A percentile compares a stretch with the other conserved stretches of the same genome.
Evolutionary conservation across 257 asterid species (phyloP).

Genomic region (Ilex aquifolium): DNA sequence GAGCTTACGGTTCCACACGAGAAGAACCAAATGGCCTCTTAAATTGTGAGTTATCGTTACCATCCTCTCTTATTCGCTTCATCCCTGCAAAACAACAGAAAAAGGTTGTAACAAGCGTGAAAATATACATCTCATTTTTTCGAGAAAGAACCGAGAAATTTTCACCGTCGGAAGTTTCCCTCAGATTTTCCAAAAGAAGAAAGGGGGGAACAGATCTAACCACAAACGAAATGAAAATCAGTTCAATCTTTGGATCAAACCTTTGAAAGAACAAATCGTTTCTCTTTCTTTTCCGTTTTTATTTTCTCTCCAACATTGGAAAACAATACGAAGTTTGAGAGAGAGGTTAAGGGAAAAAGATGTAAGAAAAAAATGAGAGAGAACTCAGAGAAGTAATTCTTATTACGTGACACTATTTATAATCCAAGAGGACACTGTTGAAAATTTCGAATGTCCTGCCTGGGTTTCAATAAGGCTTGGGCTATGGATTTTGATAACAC

Average conservation of each 20-base stretch:
- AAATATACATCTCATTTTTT: not conserved
- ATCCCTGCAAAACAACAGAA: constrained; percentile 35
- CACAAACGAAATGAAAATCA: constrained; percentile 4
- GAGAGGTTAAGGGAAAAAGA: constrained; percentile 6
- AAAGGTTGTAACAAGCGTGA: not conserved
- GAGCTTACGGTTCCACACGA: constrained; percentile 82
- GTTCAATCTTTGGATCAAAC: constrained; percentile 31
- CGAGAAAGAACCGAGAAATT: constrained; percentile 14
- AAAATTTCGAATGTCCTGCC: too few relatives aligned
- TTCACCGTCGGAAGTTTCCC: constrained; percentile 36
- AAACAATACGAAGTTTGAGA: constrained; percentile 16
- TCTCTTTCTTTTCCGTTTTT: constrained; percentile 4
- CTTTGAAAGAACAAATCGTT: constrained; percentile 11
- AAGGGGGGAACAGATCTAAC: constrained; percentile 54
- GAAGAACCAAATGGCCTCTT: constrained; percentile 75
- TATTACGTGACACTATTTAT: too few relatives aligned
- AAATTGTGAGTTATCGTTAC: constrained; percentile 55
- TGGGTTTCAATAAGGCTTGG: too few relatives aligned
- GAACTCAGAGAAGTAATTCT: too few relatives aligned
- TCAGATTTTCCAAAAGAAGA: constrained; percentile 18
- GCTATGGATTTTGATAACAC: too few relatives aligned
- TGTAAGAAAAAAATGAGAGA: constrained; percentile 5
- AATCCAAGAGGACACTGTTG: too few relatives aligned
- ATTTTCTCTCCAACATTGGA: constrained; percentile 21
- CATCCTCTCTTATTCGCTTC: constrained; percentile 89